Conservation (phyloP, 1,284 basidiomycete genomes). For the Phlebopus sp. region DNA sequence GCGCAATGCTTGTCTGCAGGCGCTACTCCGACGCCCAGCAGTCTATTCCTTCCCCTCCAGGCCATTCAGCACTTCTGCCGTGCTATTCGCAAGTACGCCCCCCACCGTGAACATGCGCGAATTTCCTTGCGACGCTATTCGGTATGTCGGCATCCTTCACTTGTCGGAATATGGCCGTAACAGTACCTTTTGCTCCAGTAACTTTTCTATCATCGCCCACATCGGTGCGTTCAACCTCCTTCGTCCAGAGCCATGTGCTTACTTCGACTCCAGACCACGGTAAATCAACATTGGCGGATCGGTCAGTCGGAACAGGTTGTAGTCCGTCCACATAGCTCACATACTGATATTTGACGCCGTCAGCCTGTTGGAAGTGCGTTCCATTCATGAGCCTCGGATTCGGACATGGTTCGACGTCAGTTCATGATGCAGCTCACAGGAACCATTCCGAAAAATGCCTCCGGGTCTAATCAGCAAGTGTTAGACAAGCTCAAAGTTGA, state of each 20-base stretch:
- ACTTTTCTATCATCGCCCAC: constrained; percentile 94
- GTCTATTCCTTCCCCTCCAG: constrained; percentile 14
- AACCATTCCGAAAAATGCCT: constrained; percentile 69
- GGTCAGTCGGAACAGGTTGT: constrained; percentile 41
- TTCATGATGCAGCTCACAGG: constrained; percentile 67
- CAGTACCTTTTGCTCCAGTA: constrained; percentile 44
- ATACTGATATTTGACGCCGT: no score
- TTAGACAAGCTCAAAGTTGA: constrained; percentile 96
- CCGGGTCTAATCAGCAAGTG: constrained; percentile 82
- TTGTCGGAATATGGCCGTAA: not conserved
- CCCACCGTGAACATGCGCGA: constrained; percentile 57
- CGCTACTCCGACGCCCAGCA: constrained; percentile 26
- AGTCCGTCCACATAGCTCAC: not conserved
- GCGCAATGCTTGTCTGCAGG: constrained; percentile 38
- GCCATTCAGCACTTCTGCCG: constrained; percentile 34
- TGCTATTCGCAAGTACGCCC: constrained; percentile 16
- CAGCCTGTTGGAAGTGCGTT: constrained; percentile 50
- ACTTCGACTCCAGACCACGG: constrained; percentile 66
- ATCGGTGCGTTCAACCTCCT: constrained; percentile 54
- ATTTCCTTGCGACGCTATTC: constrained; percentile 73
- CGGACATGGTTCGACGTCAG: constrained; percentile 1
- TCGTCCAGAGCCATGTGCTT: constrained; percentile 6
- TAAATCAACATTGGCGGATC: constrained; percentile 89
- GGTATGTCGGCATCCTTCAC: constrained; percentile 42
- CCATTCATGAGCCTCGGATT: constrained; percentile 1